phyloP scores from a whole-genome alignment of 768 basidiomycete genomes.

The Suillus subalutaceus region DNA sequence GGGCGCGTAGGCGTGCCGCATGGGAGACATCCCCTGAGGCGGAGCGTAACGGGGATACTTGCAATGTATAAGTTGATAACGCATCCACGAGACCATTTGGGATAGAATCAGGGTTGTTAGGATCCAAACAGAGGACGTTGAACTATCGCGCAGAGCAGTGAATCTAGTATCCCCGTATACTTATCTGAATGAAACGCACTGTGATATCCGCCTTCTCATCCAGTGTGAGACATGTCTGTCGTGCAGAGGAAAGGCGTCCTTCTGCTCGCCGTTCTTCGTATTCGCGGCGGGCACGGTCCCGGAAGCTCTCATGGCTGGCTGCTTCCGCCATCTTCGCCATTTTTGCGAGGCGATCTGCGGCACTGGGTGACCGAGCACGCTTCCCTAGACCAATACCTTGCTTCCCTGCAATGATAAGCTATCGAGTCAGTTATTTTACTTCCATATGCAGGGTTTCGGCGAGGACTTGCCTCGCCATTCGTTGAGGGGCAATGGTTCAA shows the following conservation, averaged over 20 bases:
- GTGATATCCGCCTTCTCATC: constrained; percentile 74
- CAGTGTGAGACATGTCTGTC: constrained; percentile 71
- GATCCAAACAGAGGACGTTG: constrained; percentile 80
- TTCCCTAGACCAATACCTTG: constrained; percentile 76
- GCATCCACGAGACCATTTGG: constrained; percentile 67
- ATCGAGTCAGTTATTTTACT: constrained; percentile 1
- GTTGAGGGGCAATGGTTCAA: constrained; percentile 72
- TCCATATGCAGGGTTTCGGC: neutral
- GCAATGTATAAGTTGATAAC: constrained; percentile 44
- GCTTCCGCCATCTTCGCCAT: constrained; percentile 66
- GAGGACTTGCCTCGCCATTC: constrained; percentile 77
- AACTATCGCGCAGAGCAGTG: constrained; percentile 50
- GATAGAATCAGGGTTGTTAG: constrained; percentile 63
- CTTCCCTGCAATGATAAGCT: constrained; percentile 54
- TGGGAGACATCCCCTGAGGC: constrained; percentile 21
- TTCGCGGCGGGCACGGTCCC: constrained; percentile 70
- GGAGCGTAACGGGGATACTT: constrained; percentile 13
- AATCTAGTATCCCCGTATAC: constrained; percentile 8
- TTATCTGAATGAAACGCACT: constrained; percentile 27
- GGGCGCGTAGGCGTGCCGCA: constrained; percentile 58
- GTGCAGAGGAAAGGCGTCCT: constrained; percentile 68
- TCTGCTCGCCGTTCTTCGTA: constrained; percentile 80
- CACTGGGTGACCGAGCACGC: constrained; percentile 65
- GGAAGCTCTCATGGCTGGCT: constrained; percentile 58
- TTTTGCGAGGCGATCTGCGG: constrained; percentile 68